Evolutionary conservation across 192 early-diverging fungal species (phyloP).

Genomic region (Mortierella antarctica): DNA sequence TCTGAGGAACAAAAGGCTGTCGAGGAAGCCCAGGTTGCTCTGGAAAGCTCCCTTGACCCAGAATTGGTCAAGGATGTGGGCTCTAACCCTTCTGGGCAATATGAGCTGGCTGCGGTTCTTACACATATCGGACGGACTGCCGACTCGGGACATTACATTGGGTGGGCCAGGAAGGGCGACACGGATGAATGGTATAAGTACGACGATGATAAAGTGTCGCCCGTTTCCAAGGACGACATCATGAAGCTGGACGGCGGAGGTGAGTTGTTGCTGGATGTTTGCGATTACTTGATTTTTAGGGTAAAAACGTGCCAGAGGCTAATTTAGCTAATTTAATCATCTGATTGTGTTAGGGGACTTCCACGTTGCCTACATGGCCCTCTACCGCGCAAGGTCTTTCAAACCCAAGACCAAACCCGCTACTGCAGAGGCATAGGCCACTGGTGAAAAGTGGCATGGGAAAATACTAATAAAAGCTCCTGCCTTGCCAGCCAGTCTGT

Average conservation of each 20-base stretch:
- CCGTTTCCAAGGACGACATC: slow-evolving; percentile 88
- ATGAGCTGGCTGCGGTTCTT: slow-evolving; percentile 93
- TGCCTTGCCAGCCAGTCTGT: too few relatives aligned
- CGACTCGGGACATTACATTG: slow-evolving; percentile 94
- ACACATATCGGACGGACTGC: slow-evolving; percentile 96
- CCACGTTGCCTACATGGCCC: slow-evolving; percentile 88
- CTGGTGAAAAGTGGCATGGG: too few relatives aligned
- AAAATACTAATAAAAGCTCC: too few relatives aligned
- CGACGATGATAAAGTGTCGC: slow-evolving; percentile 95
- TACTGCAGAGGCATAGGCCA: neutral
- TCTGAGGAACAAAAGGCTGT: slow-evolving; percentile 44
- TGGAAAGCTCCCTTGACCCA: slow-evolving; percentile 68
- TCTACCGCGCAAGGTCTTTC: slow-evolving; percentile 71
- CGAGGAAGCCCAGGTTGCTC: slow-evolving; percentile 25
- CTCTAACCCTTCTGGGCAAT: slow-evolving; percentile 87
- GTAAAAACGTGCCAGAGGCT: neutral
- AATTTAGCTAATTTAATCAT: neutral
- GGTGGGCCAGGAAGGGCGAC: slow-evolving; percentile 87
- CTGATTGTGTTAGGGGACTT: slow-evolving; percentile 62
- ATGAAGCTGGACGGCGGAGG: slow-evolving; percentile 92
- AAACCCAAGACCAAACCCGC: neutral
- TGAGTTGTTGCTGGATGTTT: slow-evolving; percentile 37
- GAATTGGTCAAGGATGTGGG: slow-evolving; percentile 84
- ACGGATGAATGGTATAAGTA: slow-evolving; percentile 86
- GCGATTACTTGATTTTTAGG: neutral